phyloP scores from a whole-genome alignment of 768 basidiomycete species.

The Sporobolomyces roseus region DNA sequence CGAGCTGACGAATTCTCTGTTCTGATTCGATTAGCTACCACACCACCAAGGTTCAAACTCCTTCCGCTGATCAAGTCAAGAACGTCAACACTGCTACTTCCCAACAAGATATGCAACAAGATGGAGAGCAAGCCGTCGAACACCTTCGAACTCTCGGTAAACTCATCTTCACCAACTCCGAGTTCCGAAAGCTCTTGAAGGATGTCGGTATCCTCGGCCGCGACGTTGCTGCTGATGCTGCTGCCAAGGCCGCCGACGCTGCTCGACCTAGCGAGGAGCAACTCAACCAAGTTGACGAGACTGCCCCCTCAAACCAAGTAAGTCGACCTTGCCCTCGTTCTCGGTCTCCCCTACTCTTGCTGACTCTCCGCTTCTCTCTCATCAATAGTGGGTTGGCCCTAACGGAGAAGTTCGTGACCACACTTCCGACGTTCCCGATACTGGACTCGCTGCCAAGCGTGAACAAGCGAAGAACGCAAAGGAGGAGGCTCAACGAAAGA shows the following conservation, averaged over 20 bases:
- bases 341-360: not conserved
- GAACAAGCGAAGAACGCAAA: constrained; percentile 50
- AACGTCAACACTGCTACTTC: constrained; percentile 57
- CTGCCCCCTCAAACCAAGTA: constrained; percentile 61
- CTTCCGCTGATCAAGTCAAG: constrained; percentile 47
- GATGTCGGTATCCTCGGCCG: constrained; percentile 51
- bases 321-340: constrained; percentile 49
- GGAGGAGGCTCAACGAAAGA: constrained; percentile 44
- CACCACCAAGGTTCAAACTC: constrained; percentile 58
- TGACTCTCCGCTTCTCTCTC: not conserved
- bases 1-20: not conserved
- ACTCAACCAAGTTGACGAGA: constrained; percentile 64
- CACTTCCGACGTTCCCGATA: constrained; percentile 55
- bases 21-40: constrained; percentile 44
- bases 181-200: constrained; percentile 44
- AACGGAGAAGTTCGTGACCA: constrained; percentile 52
- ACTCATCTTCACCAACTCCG: constrained; percentile 83
- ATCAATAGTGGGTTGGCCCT: constrained; percentile 50
- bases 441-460: constrained; percentile 53
- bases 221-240: constrained; percentile 54
- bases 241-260: constrained; percentile 64
- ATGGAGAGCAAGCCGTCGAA: constrained; percentile 65
- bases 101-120: constrained; percentile 52
- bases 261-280: constrained; percentile 65
- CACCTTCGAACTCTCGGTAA: constrained; percentile 76